Evolutionary conservation across 768 basidiomycete species (phyloP).

Genomic region (Krasilnikovozyma curviuscula): DNA sequence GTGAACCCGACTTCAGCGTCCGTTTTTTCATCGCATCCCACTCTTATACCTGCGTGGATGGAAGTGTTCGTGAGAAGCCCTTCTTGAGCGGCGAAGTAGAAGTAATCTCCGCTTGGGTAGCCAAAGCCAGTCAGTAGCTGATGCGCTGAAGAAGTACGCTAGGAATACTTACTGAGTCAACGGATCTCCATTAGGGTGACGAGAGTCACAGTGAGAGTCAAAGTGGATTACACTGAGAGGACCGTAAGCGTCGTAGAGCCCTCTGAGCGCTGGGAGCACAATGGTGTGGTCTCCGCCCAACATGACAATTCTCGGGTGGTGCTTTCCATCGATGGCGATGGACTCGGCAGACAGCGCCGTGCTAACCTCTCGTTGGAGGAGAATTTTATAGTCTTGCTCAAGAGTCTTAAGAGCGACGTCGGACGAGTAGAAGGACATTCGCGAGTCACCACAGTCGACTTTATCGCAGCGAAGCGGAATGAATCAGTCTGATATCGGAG

Average conservation of each 20-base stretch:
- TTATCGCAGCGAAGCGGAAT: neutral
- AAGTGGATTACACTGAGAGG: slow-evolving; percentile 27
- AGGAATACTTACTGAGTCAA: neutral
- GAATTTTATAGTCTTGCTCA: slow-evolving; percentile 21
- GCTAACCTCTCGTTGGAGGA: slow-evolving; percentile 2
- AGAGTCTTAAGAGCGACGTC: slow-evolving; percentile 25
- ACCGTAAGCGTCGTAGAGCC: slow-evolving; percentile 22
- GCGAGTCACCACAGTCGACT: neutral
- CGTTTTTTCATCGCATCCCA: slow-evolving; percentile 23
- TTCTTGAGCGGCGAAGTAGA: slow-evolving; percentile 25
- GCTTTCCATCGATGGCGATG: slow-evolving; percentile 25
- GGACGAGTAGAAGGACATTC: slow-evolving; percentile 17
- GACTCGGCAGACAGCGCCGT: slow-evolving; percentile 5
- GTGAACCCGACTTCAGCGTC: slow-evolving; percentile 23
- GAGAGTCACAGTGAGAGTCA: slow-evolving; percentile 16
- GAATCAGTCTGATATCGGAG: neutral
- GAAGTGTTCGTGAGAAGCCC: slow-evolving; percentile 24
- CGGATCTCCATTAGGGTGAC: neutral
- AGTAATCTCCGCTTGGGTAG: slow-evolving; percentile 22
- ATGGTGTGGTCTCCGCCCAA: slow-evolving; percentile 26
- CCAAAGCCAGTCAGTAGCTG: neutral
- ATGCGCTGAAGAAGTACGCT: neutral
- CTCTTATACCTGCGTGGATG: slow-evolving; percentile 22
- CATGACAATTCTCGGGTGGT: slow-evolving; percentile 25
- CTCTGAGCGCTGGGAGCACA: slow-evolving; percentile 22